These are phyloP conservation scores for Candida sanyaensis DNA, from an alignment of 1,139 yeast genomes.

Conservation along the genomic window DNA sequence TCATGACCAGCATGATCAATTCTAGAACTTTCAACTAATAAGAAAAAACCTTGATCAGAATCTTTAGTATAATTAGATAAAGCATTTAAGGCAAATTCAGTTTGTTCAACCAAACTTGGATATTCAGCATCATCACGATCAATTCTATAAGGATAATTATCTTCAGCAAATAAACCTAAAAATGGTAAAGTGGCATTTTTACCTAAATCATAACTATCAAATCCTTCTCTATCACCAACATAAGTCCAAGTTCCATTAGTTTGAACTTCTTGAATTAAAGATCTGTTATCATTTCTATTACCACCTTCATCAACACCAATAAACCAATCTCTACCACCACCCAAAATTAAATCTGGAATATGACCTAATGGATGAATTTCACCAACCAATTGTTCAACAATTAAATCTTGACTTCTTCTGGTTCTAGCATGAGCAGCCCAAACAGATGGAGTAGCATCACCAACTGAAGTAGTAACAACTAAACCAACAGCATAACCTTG, in stretches of 20 bases:
- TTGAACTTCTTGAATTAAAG: conserved; percentile 62
- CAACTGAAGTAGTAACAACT: conserved; percentile 82
- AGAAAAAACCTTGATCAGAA: conserved; percentile 77
- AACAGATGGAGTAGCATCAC: conserved; percentile 82
- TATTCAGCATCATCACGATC: conserved; percentile 61
- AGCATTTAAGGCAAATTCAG: conserved; percentile 67
- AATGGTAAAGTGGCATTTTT: conserved; percentile 67
- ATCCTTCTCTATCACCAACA: conserved; percentile 56
- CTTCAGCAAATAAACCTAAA: conserved; percentile 66
- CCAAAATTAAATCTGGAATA: conserved; percentile 78
- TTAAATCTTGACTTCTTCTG: conserved; percentile 73
- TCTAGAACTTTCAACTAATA: conserved; percentile 83
- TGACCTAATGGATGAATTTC: conserved; percentile 68
- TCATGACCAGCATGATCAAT: conserved; percentile 92
- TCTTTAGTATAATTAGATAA: conserved; percentile 64
- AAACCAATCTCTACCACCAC: conserved; percentile 87
- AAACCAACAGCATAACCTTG: conserved; percentile 79
- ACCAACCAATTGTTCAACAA: conserved; percentile 83
- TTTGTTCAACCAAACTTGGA: conserved; percentile 78
- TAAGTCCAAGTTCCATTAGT: conserved; percentile 62
- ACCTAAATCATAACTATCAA: conserved; percentile 56
- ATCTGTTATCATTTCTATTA: conserved; percentile 64
- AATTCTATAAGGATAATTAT: conserved; percentile 78
- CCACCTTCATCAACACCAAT: conserved; percentile 50
- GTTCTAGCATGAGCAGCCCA: conserved; percentile 73